Conservation (phyloP, 1,284 basidiomycete genomes). For the Veloboletus limbatus region DNA sequence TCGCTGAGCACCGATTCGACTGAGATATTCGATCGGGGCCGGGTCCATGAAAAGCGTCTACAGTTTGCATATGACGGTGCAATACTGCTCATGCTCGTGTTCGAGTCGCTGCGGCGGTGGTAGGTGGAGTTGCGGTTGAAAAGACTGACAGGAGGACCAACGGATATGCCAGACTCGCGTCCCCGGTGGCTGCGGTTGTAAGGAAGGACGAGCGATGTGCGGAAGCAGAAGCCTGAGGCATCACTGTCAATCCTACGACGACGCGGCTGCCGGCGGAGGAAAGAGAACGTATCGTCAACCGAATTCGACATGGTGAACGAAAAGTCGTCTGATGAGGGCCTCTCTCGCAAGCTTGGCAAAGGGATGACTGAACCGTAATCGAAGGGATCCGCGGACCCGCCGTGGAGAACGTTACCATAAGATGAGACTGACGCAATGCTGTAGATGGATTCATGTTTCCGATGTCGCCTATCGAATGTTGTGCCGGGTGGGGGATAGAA, state of each 20-base stretch:
- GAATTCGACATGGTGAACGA: slow-evolving; percentile 53
- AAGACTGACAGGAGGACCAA: slow-evolving; percentile 66
- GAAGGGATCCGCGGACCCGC: slow-evolving; percentile 69
- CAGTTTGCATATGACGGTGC: slow-evolving; percentile 51
- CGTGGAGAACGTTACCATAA: slow-evolving; percentile 66
- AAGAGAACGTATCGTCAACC: slow-evolving; percentile 73
- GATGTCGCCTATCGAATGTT: slow-evolving; percentile 37
- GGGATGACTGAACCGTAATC: slow-evolving; percentile 48
- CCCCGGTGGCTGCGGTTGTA: slow-evolving; percentile 47
- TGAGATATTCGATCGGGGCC: slow-evolving; percentile 58
- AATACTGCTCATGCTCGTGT: slow-evolving; percentile 51
- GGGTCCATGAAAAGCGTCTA: slow-evolving; percentile 60
- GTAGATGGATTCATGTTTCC: slow-evolving; percentile 59
- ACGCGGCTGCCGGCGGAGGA: slow-evolving; percentile 44
- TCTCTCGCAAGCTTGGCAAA: slow-evolving; percentile 46
- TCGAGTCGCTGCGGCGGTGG: slow-evolving; percentile 51
- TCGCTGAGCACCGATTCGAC: slow-evolving; percentile 66
- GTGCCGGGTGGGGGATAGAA: slow-evolving; percentile 59
- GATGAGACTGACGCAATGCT: slow-evolving; percentile 83
- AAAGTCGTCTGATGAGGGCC: slow-evolving; percentile 56
- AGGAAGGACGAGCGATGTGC: slow-evolving; percentile 31
- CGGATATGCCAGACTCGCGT: slow-evolving; percentile 46
- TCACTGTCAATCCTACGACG: slow-evolving; percentile 69
- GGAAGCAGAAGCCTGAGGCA: slow-evolving; percentile 74
- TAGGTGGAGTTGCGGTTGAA: slow-evolving; percentile 60